phyloP scores from a whole-genome alignment of 768 basidiomycete species.

The Kwoniella europaea region DNA sequence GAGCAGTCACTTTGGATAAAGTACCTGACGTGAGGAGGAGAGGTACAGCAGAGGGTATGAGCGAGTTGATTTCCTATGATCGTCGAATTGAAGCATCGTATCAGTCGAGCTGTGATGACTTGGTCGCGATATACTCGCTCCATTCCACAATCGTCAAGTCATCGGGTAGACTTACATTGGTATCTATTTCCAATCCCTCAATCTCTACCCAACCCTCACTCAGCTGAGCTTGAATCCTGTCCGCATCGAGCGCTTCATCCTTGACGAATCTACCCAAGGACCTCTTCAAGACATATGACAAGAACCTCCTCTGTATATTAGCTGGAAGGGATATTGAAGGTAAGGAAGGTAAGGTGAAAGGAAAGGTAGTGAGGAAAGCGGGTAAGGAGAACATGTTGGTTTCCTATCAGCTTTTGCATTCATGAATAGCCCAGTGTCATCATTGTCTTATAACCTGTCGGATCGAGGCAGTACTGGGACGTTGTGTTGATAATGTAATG shows the following conservation, averaged over 20 bases:
- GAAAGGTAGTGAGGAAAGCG: constrained; percentile 42
- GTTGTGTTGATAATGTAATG: too few relatives aligned
- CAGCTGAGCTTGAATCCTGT: constrained; percentile 88
- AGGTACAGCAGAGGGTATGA: constrained; percentile 68
- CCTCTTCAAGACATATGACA: constrained; percentile 84
- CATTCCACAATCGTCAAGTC: too few relatives aligned
- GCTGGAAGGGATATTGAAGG: constrained; percentile 60
- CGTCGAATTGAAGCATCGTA: neutral
- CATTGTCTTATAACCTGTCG: too few relatives aligned
- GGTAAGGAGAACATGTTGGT: constrained; percentile 45
- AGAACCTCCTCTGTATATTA: constrained; percentile 80
- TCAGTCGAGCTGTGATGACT: neutral
- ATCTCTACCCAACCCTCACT: constrained; percentile 88
- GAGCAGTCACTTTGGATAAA: constrained; percentile 74
- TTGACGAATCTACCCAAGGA: constrained; percentile 82
- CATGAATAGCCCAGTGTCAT: too few relatives aligned
- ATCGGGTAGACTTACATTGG: constrained; percentile 64
- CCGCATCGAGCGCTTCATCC: constrained; percentile 83
- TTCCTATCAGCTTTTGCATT: neutral
- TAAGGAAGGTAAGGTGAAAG: constrained; percentile 49
- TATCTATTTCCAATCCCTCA: constrained; percentile 78
- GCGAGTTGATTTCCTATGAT: constrained; percentile 75
- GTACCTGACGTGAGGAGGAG: constrained; percentile 72
- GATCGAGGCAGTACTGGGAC: too few relatives aligned
- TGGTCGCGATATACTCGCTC: too few relatives aligned